A percentile compares a stretch with the other conserved stretches of the same genome.
Evolutionary conservation across 768 basidiomycete species (phyloP).

Genomic region (Pisolithus sp.): DNA sequence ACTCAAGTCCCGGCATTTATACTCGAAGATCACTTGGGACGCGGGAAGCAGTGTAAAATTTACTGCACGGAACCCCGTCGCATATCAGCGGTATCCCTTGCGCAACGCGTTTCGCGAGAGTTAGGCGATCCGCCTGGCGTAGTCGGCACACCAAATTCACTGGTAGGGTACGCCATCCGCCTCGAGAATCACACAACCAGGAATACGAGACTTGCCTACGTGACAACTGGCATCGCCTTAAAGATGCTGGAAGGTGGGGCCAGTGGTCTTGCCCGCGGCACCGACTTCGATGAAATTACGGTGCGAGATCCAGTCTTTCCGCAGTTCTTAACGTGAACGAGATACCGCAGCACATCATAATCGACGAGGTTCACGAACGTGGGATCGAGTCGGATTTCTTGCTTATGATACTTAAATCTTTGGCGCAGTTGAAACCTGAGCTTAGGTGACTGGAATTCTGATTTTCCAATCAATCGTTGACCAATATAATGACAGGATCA

Average conservation of each 20-base stretch:
- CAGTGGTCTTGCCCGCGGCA: conserved; percentile 61
- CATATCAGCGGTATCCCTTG: conserved; percentile 93
- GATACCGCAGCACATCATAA: conserved; percentile 71
- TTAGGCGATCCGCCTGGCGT: conserved; percentile 78
- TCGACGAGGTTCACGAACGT: conserved; percentile 97
- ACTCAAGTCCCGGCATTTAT: conserved; percentile 94
- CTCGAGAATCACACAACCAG: conserved; percentile 81
- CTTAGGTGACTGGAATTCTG: conserved; percentile 56
- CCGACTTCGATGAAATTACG: conserved; percentile 91
- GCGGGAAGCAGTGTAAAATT: conserved; percentile 81
- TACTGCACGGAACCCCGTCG: conserved; percentile 93
- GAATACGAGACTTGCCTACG: conserved; percentile 74
- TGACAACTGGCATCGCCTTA: conserved; percentile 92
- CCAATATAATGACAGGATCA: conserved; percentile 46
- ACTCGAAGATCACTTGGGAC: conserved; percentile 79
- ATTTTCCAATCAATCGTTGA: neutral
- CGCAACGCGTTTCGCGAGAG: conserved; percentile 88
- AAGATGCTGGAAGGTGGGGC: conserved; percentile 92
- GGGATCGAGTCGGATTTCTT: conserved; percentile 97
- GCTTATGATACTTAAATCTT: conserved; percentile 83
- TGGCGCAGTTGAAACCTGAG: conserved; percentile 69
- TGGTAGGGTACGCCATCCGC: conserved; percentile 93
- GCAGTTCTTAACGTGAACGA: neutral
- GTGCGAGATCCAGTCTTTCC: conserved; percentile 35
- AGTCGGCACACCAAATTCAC: conserved; percentile 68